Base-by-base conservation (phyloP, 129 eudicot species). In the Pseudognaphalium luteoalbum region DNA sequence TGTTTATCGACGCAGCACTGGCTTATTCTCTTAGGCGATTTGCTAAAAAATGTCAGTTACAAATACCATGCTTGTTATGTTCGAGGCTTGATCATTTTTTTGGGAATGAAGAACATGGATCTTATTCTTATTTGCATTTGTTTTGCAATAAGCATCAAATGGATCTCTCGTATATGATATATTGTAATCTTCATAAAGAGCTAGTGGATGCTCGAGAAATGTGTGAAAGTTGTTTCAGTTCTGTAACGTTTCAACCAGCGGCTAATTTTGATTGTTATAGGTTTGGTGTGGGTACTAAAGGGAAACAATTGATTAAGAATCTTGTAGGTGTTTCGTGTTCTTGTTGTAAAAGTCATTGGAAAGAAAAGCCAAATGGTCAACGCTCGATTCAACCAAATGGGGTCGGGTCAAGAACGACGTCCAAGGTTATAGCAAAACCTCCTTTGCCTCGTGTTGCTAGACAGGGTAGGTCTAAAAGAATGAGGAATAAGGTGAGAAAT, bases 381-480 rank as follows among this genome's bases (percentile, higher is more conserved):
- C 81, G 80, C 66, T 68, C 81, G 76, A 75, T 84, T 20, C 81
- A 83, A 62, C 57, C 76, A 11, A 73, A 80, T 50, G 73, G 81
- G 47, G 66, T 72, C 14, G 88, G 86, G 66, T 71, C 84, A 52
- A 83, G 90, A 50, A 44, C 5, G 4, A 86, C 74, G 63, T 83
- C 87, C 50, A 89, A 78, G 76, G 86, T 83, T 33, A 88, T 86
- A 35, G 77, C 89, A 7, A 87, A 86, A 68, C 97, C 92, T 68
- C 99, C 99, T 65, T 67, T 91, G 88, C 99, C 99, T 72, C 96
- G 82, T 56, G 78, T 82, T 30, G 80, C 86, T 8, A 81, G 88
- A 25, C 89, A 79, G 20, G 88, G 84, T 65, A 83, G 90, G 77
- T 76, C 91, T 17, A 87, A 78, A 71, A 89, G 73, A 84, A 66